Percentiles rank a stretch among this genome's conserved stretches.
Evolutionary conservation across 2,329 filamentous ascomycete species (phyloP).

Genomic region (Aspergillus sp.): DNA sequence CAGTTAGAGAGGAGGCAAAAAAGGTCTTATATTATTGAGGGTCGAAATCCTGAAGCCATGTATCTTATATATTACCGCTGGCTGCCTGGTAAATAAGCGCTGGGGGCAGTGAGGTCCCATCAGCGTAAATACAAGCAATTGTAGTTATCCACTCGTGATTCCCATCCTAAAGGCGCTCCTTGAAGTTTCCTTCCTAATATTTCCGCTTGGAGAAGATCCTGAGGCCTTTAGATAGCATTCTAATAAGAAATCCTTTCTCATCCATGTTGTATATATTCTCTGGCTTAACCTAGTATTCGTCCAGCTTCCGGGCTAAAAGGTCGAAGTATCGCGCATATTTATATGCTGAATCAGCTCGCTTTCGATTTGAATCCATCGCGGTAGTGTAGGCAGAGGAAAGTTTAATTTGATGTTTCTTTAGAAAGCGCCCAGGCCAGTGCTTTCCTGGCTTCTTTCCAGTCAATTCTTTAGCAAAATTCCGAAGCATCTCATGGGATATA

Average conservation of each 20-base stretch:
- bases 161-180: conserved; percentile 21
- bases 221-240: conserved; percentile 8
- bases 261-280: not conserved
- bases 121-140: conserved; percentile 24
- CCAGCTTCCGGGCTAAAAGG: not conserved
- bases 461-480: not conserved
- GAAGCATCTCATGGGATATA: not conserved
- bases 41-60: conserved; percentile 19
- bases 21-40: not conserved
- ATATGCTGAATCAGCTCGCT: not conserved
- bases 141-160: conserved; percentile 28
- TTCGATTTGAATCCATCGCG: not conserved
- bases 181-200: conserved; percentile 15
- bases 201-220: conserved; percentile 19
- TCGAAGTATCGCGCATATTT: not conserved
- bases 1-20: not conserved
- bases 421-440: not conserved
- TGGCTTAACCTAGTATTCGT: not conserved
- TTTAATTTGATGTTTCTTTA: not conserved
- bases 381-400: not conserved
- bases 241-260: not conserved
- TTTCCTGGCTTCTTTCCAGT: not conserved
- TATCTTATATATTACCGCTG: conserved; percentile 23
- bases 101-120: conserved; percentile 18
- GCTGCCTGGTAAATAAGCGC: conserved; percentile 26